Evolutionary conservation across 345 rosid species (phyloP), one percentile per base, ranked within the genome.

Genomic region (Erysimum cheiranthoides): DNA sequence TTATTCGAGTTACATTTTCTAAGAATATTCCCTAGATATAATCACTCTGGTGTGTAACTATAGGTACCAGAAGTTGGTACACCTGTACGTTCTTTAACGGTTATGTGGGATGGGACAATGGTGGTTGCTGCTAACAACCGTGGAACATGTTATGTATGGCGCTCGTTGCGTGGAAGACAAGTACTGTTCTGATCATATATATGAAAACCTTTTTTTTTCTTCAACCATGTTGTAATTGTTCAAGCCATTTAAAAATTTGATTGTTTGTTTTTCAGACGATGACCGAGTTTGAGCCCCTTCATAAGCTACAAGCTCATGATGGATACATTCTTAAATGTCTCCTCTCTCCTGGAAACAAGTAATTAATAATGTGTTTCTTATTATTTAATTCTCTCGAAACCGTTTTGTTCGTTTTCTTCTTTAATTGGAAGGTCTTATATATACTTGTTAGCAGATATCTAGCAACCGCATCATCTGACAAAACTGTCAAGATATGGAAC

Each of bases 111-210:
- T 61, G 97, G 99, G 66, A 92, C 98, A 78, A 78, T 90, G 85
- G 98, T 89, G 42, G 99, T 90, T 51, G 98, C 99, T 70, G 99
- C 99, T 65, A 95, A 95, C 61, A 86, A 92, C 68, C 85, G 74
- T 66, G 98, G 99, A 72, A 92, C 97, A 21, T 95, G 99, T 78
- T 95, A 92, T 77, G 93, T 95, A 40, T 92, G 98, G 97, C 96
- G 97, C 71, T 78, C 89, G 79, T 80, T 84, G 80, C 85, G 84
- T 59, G 99, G 93, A 64, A 89, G 73, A 71, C 99, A 95, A 86
- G 93, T 92, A 67, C 39, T 28, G 34, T 61, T 57, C 12, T 7
- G 13, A 12, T 59, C 28, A 17, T 46, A 53, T 34, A 17, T 46
- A 53, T 34, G 45, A 21, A 10, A 36, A 21, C 34, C 10, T 49